Conservation (phyloP, 495 filamentous ascomycete genomes). For the Hyaloscypha hepaticicola region DNA sequence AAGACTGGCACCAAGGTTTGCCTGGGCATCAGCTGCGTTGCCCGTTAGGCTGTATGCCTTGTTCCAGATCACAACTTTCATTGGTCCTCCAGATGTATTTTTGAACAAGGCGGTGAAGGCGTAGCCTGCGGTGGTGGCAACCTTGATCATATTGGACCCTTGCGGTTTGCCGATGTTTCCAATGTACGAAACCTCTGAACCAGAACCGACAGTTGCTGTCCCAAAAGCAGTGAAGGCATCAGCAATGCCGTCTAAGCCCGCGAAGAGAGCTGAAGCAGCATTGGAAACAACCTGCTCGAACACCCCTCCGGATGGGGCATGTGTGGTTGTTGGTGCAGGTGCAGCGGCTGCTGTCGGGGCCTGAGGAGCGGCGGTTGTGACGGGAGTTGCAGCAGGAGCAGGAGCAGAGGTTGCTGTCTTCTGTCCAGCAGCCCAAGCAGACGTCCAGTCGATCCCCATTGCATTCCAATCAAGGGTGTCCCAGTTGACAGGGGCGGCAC, state of each 20-base stretch:
- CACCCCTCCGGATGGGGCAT: background rate
- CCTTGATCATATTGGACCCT: conserved; percentile 53
- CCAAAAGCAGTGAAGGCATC: conserved; percentile 21
- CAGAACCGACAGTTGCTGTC: conserved; percentile 8
- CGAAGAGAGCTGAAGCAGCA: conserved; percentile 6
- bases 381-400: conserved; percentile 1
- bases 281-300: background rate
- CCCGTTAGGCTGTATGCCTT: conserved; percentile 34
- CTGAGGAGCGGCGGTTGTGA: conserved; percentile 3
- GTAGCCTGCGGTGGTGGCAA: conserved; percentile 41
- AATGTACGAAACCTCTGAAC: conserved; percentile 36
- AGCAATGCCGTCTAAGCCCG: conserved; percentile 18
- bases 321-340: background rate
- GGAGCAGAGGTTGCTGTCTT: background rate
- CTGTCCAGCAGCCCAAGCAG: conserved; percentile 26
- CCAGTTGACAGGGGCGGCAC: conserved; percentile 21
- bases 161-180: conserved; percentile 53
- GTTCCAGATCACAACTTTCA: conserved; percentile 54
- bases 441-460: conserved; percentile 31
- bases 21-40: conserved; percentile 36
- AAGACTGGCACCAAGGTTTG: conserved; percentile 32
- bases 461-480: conserved; percentile 25
- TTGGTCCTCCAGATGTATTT: conserved; percentile 39
- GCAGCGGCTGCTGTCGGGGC: background rate
- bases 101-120: conserved; percentile 48